These are phyloP conservation scores for Elaeis oleifera DNA, from an alignment of 202 grass and related monocot genomes.

Conservation along the genomic window DNA sequence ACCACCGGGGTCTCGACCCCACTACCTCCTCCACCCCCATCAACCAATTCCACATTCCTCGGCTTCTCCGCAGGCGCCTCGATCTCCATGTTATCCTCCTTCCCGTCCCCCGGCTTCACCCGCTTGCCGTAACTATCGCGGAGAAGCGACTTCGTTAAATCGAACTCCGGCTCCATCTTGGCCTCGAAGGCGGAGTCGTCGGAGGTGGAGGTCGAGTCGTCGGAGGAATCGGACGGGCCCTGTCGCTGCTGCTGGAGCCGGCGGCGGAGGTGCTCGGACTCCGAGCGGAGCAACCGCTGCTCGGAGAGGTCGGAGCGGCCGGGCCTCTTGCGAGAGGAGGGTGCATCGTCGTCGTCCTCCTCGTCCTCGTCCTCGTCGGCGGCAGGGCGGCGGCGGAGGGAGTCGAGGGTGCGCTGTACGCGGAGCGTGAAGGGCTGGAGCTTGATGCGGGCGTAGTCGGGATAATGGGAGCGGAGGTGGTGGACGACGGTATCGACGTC, in stretches of 20 bases:
- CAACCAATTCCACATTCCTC: constrained; percentile 26
- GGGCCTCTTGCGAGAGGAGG: background rate
- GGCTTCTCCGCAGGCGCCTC: constrained; percentile 48
- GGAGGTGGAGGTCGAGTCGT: constrained; percentile 6
- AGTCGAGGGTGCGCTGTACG: constrained; percentile 34
- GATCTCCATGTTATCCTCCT: constrained; percentile 41
- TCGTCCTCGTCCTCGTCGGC: constrained; percentile 13
- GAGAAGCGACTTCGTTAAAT: constrained; percentile 56
- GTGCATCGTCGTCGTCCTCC: background rate
- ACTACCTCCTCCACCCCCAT: constrained; percentile 16
- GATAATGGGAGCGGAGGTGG: constrained; percentile 42
- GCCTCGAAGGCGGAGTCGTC: constrained; percentile 2
- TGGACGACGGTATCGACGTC: constrained; percentile 38
- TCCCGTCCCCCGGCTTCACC: constrained; percentile 5
- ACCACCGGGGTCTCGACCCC: constrained; percentile 13
- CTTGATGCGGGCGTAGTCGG: constrained; percentile 42
- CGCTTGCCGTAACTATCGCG: constrained; percentile 44
- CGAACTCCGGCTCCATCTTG: constrained; percentile 29
- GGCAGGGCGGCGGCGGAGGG: constrained; percentile 1
- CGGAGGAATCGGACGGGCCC: background rate
- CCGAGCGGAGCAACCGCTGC: constrained; percentile 20
- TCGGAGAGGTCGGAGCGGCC: constrained; percentile 23
- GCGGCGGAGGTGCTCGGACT: constrained; percentile 18
- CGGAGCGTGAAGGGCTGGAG: constrained; percentile 33
- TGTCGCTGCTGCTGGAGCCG: background rate